Conservation (phyloP, 768 basidiomycete genomes). For the Pilatotrama ljubarskyi region DNA sequence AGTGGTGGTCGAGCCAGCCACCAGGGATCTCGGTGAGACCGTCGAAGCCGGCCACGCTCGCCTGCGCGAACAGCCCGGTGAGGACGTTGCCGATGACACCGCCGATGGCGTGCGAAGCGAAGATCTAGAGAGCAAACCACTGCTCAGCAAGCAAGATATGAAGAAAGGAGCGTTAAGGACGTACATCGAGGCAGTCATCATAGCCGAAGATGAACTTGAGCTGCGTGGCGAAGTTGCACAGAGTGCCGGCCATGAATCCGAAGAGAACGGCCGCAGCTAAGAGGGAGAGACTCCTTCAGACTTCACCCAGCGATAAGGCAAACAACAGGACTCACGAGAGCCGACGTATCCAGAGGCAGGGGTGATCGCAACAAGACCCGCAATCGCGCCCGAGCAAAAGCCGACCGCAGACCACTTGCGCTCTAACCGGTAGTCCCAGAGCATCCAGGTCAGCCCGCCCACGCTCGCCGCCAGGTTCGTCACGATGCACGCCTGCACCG, state of each 20-base stretch:
- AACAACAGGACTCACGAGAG: conserved; percentile 49
- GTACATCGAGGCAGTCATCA: conserved; percentile 80
- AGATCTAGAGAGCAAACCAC: conserved; percentile 57
- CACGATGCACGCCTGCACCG: conserved; percentile 85
- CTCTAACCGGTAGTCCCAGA: conserved; percentile 93
- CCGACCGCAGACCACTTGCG: conserved; percentile 92
- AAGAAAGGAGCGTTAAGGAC: conserved; percentile 30
- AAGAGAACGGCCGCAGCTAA: conserved; percentile 82
- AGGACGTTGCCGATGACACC: conserved; percentile 77
- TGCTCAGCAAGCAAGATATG: neutral
- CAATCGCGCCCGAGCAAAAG: conserved; percentile 93
- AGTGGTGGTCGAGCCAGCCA: conserved; percentile 87
- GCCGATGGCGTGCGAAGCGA: conserved; percentile 80
- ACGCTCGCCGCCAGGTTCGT: conserved; percentile 91
- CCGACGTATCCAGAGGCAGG: conserved; percentile 85
- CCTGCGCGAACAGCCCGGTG: conserved; percentile 87
- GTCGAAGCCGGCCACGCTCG: conserved; percentile 78
- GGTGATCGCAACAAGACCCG: conserved; percentile 87
- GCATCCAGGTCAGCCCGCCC: conserved; percentile 91
- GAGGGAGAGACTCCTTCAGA: neutral
- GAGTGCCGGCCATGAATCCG: conserved; percentile 78
- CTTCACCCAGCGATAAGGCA: neutral
- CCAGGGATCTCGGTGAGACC: conserved; percentile 69
- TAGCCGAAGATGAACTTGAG: conserved; percentile 80
- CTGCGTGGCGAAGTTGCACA: conserved; percentile 95